These are phyloP conservation scores for Cladosporium sp. DNA, from an alignment of 2,329 filamentous ascomycete species.

Conservation along the genomic window DNA sequence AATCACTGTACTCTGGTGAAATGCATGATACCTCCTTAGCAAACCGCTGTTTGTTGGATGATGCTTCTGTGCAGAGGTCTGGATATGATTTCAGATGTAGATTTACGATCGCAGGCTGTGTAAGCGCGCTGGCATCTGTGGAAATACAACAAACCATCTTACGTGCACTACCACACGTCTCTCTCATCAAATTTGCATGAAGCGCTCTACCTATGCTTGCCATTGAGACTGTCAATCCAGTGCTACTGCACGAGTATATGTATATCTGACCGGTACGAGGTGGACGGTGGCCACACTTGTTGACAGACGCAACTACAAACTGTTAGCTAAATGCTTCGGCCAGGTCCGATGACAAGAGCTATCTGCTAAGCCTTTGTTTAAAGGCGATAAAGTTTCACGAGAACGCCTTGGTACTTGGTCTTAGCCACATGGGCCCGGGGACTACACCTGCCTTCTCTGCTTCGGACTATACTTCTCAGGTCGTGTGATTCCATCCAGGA, in stretches of 20 bases:
- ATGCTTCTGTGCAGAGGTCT: neutral
- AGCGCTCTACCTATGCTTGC: neutral
- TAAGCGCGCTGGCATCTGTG: neutral
- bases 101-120: neutral
- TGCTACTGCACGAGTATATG: neutral
- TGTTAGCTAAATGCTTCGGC: neutral
- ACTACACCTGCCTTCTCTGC: neutral
- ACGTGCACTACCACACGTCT: neutral
- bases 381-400: neutral
- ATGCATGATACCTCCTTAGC: too few relatives aligned
- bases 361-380: neutral
- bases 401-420: neutral
- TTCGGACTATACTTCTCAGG: neutral
- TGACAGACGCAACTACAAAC: too few relatives aligned
- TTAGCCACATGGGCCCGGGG: neutral
- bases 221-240: neutral
- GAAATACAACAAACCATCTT: neutral
- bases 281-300: too few relatives aligned
- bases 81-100: neutral
- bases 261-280: too few relatives aligned
- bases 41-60: neutral
- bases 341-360: neutral
- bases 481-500: neutral
- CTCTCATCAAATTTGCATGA: neutral
- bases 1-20: too few relatives aligned